Base-by-base conservation (phyloP, 495 filamentous ascomycete genomes). In the Penicillium steckii region DNA sequence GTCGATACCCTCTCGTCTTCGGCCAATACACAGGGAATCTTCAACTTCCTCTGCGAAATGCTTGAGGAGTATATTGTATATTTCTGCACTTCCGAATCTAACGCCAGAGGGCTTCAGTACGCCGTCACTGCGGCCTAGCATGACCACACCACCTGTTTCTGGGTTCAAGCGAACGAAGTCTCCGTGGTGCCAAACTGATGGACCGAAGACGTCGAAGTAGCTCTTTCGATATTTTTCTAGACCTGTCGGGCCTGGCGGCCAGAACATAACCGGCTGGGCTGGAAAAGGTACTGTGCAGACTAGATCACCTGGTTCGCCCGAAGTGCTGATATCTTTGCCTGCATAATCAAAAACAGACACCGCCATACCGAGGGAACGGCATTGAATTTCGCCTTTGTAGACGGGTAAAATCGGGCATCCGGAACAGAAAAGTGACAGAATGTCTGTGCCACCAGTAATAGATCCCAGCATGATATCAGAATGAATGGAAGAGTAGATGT, bases 361-460 rank as follows among this genome's bases (percentile, higher is more conserved):
- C 8, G 88, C 89, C 94, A 98, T 97, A 13, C 91, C 94, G 2
- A 98, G 82, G 15, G 89, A 91, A 13, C 85, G 82, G 48, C 86
- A 90, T 73, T 98, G 94, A 44, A 98, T 91, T 60, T 98, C 91
- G 29, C 94, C 93, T 21, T 78, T 76, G 62, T 88, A 80, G 22
- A 98, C 92, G 1, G 94, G 91, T n/a, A 88, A 74, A 3, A 97
- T 80, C 0, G 90, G 90, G 45, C 86, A 91, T 0, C 91, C 86
- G 0, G 87, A 87, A 51, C 91, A 91, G 66, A 97, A 98, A 29
- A 96, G 79, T 0, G 91, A 96, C 53, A 97, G 85, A 59, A 98
- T 97, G 68, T 96, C 91, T 2, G 91, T 96, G 24, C 91, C 90
- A 29, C 90, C 90, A 1, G 89, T 93, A 58, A 95, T 93, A 50